Base-by-base conservation (phyloP, 2,329 filamentous ascomycete species). In the Escovopsis weberi region DNA sequence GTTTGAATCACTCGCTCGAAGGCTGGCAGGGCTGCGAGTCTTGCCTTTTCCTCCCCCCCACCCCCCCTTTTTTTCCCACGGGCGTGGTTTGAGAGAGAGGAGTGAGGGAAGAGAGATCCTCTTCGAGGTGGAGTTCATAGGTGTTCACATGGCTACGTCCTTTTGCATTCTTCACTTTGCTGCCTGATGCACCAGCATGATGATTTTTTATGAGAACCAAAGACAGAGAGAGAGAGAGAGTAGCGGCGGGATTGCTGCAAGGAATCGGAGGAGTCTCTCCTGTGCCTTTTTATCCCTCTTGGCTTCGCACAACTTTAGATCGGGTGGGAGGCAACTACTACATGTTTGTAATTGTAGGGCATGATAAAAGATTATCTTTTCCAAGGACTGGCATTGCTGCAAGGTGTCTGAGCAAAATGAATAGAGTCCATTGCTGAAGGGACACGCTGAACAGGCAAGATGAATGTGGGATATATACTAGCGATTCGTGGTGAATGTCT, bases 311-410 rank as follows among this genome's bases (percentile, higher is more conserved):
- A 32, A 32, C 8, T 32, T 9, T 32, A 46, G 41, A 50, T 55
- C 53, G 50, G 55, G 45, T 47, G 45, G 44, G 47, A 41, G 46
- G 43, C 45, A 46, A 49, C 45, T 46, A 49, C 50, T 46, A 45
- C 41, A 37, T 45, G 43, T 41, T 46, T 55, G 50, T 55, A 53
- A 48, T 54, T 51, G 42, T 53, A 50, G 54, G 51, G 46, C 41
- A 52, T 50, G 45, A 51, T 46, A 45, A 50, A 46, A 37, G 15
- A 39, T 30, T 28, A 38, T 38, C 28, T 33, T 32, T 30, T 33
- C 33, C 39, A 33, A 34, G 33, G 36, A 33, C 26, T 39, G 12
- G 15, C 18, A 41, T 23, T 26, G 8, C 28, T 32, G 4, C 8
- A 11, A 7, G 11, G 28, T 4, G 23, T 23, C 6, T 23, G 23